Conservation (phyloP, 108 stramenopile genomes). For the Cylindrotheca closterium region DNA sequence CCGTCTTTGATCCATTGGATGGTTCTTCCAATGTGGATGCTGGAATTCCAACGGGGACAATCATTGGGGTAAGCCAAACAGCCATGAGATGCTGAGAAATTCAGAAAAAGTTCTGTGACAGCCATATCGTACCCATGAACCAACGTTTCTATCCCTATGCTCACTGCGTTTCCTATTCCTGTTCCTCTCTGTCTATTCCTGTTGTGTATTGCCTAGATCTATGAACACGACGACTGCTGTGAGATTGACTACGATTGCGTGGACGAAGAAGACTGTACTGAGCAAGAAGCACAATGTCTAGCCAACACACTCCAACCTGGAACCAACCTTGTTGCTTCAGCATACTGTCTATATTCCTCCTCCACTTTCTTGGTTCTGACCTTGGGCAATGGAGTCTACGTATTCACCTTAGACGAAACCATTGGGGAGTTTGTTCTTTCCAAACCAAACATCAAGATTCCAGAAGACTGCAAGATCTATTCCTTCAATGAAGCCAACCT, state of each 20-base stretch:
- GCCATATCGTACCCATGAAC: too few species aligned
- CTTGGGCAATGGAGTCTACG: constrained; percentile 81
- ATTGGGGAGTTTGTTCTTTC: constrained; percentile 96
- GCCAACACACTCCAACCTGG: constrained; percentile 92
- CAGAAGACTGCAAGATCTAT: constrained; percentile 81
- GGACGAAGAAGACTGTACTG: constrained; percentile 54
- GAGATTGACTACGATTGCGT: constrained; percentile 46
- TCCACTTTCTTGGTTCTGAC: constrained; percentile 95
- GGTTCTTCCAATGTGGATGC: constrained; percentile 98
- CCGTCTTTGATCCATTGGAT: constrained; percentile 97
- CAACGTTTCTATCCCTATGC: too few species aligned
- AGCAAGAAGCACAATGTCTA: constrained; percentile 67
- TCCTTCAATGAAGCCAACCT: constrained; percentile 96
- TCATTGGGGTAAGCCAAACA: constrained; percentile 64
- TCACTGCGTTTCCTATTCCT: too few species aligned
- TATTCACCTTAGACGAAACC: constrained; percentile 95
- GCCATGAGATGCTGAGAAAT: too few species aligned
- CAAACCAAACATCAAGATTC: constrained; percentile 83
- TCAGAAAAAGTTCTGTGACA: too few species aligned
- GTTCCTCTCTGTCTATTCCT: background rate
- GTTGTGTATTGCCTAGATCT: constrained; percentile 30
- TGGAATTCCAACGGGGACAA: constrained; percentile 97
- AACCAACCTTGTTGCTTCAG: constrained; percentile 87
- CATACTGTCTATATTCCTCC: constrained; percentile 96
- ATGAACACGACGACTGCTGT: constrained; percentile 74